These are phyloP conservation scores for Aeschynomene evenia DNA, from an alignment of 306 rosid species.

Conservation along the genomic window DNA sequence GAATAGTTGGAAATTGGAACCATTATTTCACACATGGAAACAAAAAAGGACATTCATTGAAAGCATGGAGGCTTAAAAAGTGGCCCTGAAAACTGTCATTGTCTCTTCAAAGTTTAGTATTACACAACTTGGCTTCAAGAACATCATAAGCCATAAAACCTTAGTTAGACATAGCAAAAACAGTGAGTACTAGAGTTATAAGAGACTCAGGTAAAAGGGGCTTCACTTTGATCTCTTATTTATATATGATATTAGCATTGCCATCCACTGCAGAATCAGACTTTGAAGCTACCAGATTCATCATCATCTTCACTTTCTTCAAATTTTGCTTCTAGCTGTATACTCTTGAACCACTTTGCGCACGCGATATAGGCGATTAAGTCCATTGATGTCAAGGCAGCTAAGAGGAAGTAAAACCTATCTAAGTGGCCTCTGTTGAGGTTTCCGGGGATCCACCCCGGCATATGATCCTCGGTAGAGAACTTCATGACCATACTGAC, in stretches of 20 bases:
- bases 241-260: constrained; percentile 40
- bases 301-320: constrained; percentile 39
- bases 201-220: constrained; percentile 39
- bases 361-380: constrained; percentile 44
- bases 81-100: constrained; percentile 42
- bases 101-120: constrained; percentile 40
- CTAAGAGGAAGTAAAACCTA: constrained; percentile 69
- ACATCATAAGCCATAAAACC: constrained; percentile 29
- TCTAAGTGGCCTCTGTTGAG: constrained; percentile 64
- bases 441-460: constrained; percentile 72
- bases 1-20: not conserved
- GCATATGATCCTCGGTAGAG: constrained; percentile 44
- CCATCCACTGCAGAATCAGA: constrained; percentile 37
- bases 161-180: constrained; percentile 18
- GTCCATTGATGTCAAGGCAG: constrained; percentile 49
- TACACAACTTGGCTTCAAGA: constrained; percentile 23
- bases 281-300: constrained; percentile 47
- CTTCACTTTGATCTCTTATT: constrained; percentile 48
- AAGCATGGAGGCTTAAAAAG: constrained; percentile 37
- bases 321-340: constrained; percentile 57
- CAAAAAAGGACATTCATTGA: constrained; percentile 16
- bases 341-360: constrained; percentile 56
- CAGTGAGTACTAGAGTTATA: constrained; percentile 16
- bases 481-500: constrained; percentile 57
- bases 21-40: constrained; percentile 10